Evolutionary conservation across 2,329 filamentous ascomycete species (phyloP), one percentile per base, ranked within the genome.

Genomic region (Colletotrichum somersetense): DNA sequence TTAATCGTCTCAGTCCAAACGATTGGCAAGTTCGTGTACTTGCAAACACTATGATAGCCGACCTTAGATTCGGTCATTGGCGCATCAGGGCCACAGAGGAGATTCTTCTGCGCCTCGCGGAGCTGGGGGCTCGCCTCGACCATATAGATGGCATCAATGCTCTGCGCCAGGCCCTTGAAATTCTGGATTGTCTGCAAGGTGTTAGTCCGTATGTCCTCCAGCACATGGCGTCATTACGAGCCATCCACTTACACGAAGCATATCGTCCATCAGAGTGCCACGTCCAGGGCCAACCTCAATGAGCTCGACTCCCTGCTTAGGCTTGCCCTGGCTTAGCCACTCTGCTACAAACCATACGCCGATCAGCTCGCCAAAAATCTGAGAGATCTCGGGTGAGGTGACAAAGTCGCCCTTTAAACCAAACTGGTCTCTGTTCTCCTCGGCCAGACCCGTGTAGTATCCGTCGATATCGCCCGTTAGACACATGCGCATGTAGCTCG

Each of bases 401-500:
- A 98, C 92, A 79, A 99, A 99, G 82, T 99, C 96, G 35, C 96
- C 96, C 78, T 94, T 93, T 67, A 89, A 85, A n/a, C 96, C 96
- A 77, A 99, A 99, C 74, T 96, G 95, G 79, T 98, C 95, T 58
- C 91, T 89, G 26, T 88, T 91, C 72, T 89, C 83, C 66, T 88
- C 87, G 55, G 91, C 87, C 33, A 91, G 89, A 6, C 92, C 89
- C 0, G 95, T 98, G 83, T 99, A 99, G 84, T 99, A 99, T 66
- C 96, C 96, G 71, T 94, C 95, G 50, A 94, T 84, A 73, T 96
- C 93, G 14, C 93, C 93, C 0, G 96, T 99, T 74, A 99, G 89
- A 81, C 96, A 98, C 91, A 98, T 97, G 80, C 96, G 95, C 96
- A 99, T 99, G 81, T 95, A 99, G 64, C 94, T 92, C 6, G 96